These are phyloP conservation scores for Penicillium brasilianum DNA, from an alignment of 2,329 filamentous ascomycete genomes.

Conservation along the genomic window DNA sequence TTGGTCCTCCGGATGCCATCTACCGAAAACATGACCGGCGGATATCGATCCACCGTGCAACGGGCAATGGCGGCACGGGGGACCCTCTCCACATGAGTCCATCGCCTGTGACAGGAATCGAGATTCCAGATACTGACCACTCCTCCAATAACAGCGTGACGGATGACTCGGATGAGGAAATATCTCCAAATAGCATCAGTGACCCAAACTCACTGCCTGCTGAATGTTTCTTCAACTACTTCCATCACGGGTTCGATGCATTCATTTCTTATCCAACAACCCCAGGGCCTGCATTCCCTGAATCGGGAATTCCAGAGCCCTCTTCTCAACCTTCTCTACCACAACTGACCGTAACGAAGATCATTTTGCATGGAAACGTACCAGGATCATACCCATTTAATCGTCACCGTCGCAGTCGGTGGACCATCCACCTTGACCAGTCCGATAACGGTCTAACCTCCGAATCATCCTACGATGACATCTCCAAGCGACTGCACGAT, in stretches of 20 bases:
- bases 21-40: constrained; percentile 90
- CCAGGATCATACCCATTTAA: constrained; percentile 98
- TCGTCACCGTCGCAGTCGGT: constrained; percentile 84
- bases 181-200: constrained; percentile 59
- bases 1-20: constrained; percentile 91
- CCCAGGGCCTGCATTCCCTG: constrained; percentile 68
- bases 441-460: constrained; percentile 63
- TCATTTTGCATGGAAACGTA: constrained; percentile 93
- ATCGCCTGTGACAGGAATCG: constrained; percentile 43
- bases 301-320: constrained; percentile 43
- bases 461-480: constrained; percentile 76
- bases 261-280: constrained; percentile 78
- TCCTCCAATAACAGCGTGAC: constrained; percentile 74
- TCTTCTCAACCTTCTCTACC: constrained; percentile 50
- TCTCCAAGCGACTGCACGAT: constrained; percentile 70
- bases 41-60: constrained; percentile 74
- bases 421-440: constrained; percentile 68
- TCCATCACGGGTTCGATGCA: constrained; percentile 91
- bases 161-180: constrained; percentile 69
- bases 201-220: constrained; percentile 59
- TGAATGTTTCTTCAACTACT: constrained; percentile 94
- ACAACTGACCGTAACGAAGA: constrained; percentile 81
- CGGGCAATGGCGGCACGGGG: constrained; percentile 31
- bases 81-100: constrained; percentile 43
- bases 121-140: constrained; percentile 71